Conservation (phyloP, 768 basidiomycete genomes). For the Auriscalpium microsporum region DNA sequence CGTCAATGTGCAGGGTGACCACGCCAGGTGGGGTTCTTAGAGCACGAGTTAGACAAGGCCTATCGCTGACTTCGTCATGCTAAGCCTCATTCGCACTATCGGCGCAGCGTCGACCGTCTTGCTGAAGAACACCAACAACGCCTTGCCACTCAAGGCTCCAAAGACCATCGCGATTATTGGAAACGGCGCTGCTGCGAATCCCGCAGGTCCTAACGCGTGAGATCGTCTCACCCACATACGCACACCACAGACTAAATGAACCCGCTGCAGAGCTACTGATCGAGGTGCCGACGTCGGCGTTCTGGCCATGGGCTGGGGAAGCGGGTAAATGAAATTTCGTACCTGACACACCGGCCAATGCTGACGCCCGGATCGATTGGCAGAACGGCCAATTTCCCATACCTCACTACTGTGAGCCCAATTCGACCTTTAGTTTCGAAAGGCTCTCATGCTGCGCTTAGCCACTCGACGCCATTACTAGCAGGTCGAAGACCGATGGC, state of each 20-base stretch:
- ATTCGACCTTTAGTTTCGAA: background rate
- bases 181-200: conserved; percentile 43
- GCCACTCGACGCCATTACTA: conserved; percentile 1
- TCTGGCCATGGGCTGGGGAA: conserved; percentile 50
- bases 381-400: conserved; percentile 2
- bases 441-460: background rate
- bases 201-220: conserved; percentile 45
- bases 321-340: conserved; percentile 5
- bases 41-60: background rate
- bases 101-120: conserved; percentile 56
- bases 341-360: no score
- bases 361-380: background rate
- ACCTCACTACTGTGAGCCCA: conserved; percentile 1
- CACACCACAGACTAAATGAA: background rate
- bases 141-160: conserved; percentile 38
- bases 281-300: conserved; percentile 50
- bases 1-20: conserved; percentile 31
- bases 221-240: background rate
- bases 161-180: conserved; percentile 50
- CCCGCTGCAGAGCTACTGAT: conserved; percentile 33
- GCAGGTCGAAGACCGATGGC: background rate
- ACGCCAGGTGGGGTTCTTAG: conserved; percentile 10
- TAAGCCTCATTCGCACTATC: conserved; percentile 41
- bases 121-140: conserved; percentile 45
- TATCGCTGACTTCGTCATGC: background rate